phyloP scores from a whole-genome alignment of 441 rosid species.

The Gossypium davidsonii region DNA sequence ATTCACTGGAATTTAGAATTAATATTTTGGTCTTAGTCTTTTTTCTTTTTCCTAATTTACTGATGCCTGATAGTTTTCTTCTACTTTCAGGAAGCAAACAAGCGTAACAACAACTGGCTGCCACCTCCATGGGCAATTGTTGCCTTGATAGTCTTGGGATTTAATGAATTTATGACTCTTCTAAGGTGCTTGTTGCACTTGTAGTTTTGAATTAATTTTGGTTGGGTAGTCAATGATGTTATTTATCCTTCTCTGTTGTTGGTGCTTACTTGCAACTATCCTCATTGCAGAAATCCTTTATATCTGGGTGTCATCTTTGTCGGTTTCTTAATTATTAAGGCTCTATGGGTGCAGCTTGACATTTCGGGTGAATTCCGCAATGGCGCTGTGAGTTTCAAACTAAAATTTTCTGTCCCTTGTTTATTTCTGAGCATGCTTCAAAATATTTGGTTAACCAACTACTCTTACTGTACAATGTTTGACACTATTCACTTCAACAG shows the following conservation, averaged over 20 bases:
- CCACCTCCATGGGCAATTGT: conserved; percentile 99
- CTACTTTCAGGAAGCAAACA: conserved; percentile 82
- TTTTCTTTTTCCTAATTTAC: background rate
- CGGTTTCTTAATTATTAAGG: conserved; percentile 63
- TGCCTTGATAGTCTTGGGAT: conserved; percentile 77
- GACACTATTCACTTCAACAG: background rate
- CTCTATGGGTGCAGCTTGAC: conserved; percentile 89
- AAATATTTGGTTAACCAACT: background rate
- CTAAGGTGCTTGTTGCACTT: conserved; percentile 45
- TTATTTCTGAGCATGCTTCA: background rate
- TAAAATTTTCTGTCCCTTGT: background rate
- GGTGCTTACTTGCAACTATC: conserved; percentile 14
- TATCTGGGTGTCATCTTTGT: conserved; percentile 63
- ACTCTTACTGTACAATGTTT: background rate
- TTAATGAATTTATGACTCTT: conserved; percentile 95
- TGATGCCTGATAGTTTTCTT: background rate
- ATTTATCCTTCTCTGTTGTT: background rate
- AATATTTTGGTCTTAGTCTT: background rate
- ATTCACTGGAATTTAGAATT: background rate
- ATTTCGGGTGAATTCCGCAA: conserved; percentile 70
- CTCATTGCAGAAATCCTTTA: conserved; percentile 77
- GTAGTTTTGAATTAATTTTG: conserved; percentile 1
- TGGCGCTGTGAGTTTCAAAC: conserved; percentile 62
- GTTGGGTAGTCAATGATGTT: conserved; percentile 7
- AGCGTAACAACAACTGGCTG: conserved; percentile 89